Percentiles rank a stretch among this genome's conserved stretches.
These are phyloP conservation scores for Pythium apleroticum DNA, from an alignment of 352 stramenopile genomes.

Conservation along the genomic window DNA sequence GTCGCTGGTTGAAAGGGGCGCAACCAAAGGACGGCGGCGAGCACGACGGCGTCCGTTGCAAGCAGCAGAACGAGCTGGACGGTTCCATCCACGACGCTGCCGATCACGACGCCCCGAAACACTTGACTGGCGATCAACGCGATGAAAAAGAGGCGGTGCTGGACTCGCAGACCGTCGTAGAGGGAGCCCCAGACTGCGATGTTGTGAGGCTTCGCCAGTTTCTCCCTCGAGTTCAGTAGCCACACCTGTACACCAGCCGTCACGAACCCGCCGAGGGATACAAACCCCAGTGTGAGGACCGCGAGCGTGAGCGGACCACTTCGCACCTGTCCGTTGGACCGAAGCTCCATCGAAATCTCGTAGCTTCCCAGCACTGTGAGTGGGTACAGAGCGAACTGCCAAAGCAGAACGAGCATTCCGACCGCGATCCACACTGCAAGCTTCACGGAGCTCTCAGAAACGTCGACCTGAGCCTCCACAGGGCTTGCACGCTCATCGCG, in stretches of 20 bases:
- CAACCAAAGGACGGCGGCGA: not conserved
- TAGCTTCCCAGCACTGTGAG: constrained; percentile 19
- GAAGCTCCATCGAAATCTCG: constrained; percentile 23
- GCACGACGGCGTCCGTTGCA: not conserved
- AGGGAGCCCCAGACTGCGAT: constrained; percentile 30
- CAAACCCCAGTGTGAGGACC: constrained; percentile 33
- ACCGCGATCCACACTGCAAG: constrained; percentile 10
- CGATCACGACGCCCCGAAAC: constrained; percentile 1
- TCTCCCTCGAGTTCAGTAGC: not conserved
- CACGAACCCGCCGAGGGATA: not conserved
- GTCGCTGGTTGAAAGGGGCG: not conserved
- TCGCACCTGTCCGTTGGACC: not conserved
- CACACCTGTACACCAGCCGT: not conserved
- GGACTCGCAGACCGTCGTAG: not conserved
- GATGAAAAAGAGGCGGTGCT: constrained; percentile 4
- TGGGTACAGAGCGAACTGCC: constrained; percentile 20
- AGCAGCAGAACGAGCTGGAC: not conserved
- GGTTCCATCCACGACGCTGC: not conserved
- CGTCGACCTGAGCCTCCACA: not conserved
- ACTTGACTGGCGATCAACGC: not conserved
- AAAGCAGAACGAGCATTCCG: constrained; percentile 14
- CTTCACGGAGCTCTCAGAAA: not conserved
- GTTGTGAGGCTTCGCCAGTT: constrained; percentile 8
- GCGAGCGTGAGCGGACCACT: constrained; percentile 33
- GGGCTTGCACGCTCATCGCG: not conserved